Base-by-base conservation (phyloP, 1,284 basidiomycete genomes). In the Blastosporella zonata region DNA sequence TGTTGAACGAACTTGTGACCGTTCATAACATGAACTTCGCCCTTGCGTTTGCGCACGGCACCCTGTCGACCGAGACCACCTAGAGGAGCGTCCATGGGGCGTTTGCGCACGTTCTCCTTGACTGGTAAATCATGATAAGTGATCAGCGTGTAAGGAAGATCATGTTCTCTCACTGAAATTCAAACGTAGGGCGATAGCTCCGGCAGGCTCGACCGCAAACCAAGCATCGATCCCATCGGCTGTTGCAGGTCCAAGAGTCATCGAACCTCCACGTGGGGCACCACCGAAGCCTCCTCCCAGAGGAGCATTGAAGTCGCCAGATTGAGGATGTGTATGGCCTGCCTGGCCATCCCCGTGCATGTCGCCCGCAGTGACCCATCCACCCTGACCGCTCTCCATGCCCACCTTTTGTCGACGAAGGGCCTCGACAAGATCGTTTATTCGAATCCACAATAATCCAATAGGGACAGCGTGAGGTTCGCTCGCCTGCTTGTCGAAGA, bases 11-110 rank as follows among this genome's bases (percentile, higher is more conserved):
- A 99, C 69, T 97, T 93, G 77, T 99, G 97, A 3, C 97, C 97
- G 65, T 99, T 99, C 91, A 98, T 97, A 71, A 98, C 95, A 70
- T 97, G 93, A 9, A 99, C 90, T 70, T 99, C 96, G 60, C 90
- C 96, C 73, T 97, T 97, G 64, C 93, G 91, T 74, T 97, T 97
- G 62, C 96, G 87, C 57, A 99, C 85, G 53, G 97, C 97, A 54
- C 96, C 97, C 72, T 98, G 96, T 67, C 97, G 93, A 34, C 96
- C 97, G 25, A 99, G 85, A 53, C 93, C 94, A 51, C 87, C 75
- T 10, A 75, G 80, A 17, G 82, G 82, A 5, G 83, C 89, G 63
- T 99, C 97, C 59, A 95, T 72, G 27, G 95, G 93, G 39, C 95
- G 87, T 67, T 97, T 96, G 53, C 93, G 87, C 29, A 96, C 91